Conservation (phyloP, 306 rosid species). For the Pterocarpus santalinus region DNA sequence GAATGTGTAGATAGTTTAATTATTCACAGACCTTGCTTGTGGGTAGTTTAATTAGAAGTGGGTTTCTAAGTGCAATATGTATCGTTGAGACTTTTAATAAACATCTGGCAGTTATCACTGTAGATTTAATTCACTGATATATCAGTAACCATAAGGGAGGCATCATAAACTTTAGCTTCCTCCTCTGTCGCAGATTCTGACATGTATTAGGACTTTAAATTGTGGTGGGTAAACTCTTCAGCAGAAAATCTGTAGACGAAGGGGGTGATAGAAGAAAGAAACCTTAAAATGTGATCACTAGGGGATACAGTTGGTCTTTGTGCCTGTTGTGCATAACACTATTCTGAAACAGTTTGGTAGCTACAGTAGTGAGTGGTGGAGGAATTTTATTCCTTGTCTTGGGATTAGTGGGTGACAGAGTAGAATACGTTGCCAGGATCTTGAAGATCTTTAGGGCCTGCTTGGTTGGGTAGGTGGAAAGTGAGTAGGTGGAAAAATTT, state of each 20-base stretch:
- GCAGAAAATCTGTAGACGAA: background rate
- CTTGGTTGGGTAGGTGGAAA: conserved; percentile 42
- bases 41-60: conserved; percentile 18
- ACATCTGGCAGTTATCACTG: background rate
- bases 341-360: conserved; percentile 1
- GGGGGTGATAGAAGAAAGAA: conserved; percentile 11
- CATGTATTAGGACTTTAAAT: conserved; percentile 10
- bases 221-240: conserved; percentile 25
- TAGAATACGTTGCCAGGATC: conserved; percentile 18
- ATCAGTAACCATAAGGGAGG: background rate
- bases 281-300: conserved; percentile 2
- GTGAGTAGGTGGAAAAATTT: conserved; percentile 21
- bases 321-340: background rate
- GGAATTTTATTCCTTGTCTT: conserved; percentile 8
- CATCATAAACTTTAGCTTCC: conserved; percentile 18
- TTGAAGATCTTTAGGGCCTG: background rate
- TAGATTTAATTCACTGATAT: background rate
- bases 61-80: conserved; percentile 10
- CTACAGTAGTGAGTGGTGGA: background rate
- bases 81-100: conserved; percentile 16
- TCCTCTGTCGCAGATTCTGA: conserved; percentile 30
- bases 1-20: background rate
- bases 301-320: background rate
- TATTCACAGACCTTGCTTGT: background rate
- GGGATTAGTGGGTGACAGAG: conserved; percentile 31